Conservation (phyloP, 129 eudicot genomes). For the Artemisia tridentata region DNA sequence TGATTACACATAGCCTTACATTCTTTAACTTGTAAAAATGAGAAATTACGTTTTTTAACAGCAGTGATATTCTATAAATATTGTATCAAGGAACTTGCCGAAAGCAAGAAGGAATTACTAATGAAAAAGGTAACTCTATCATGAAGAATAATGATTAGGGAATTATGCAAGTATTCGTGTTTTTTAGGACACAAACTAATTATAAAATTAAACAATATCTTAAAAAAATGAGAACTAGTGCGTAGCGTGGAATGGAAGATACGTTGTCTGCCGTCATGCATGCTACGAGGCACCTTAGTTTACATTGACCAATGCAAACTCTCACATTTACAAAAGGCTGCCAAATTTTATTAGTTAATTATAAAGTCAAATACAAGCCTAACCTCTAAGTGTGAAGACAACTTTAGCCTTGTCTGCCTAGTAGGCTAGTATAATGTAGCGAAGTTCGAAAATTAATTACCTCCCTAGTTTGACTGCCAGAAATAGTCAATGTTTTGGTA, state of each 20-base stretch:
- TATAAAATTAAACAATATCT: too few species aligned
- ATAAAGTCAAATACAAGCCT: constrained; percentile 17
- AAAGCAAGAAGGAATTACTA: too few species aligned
- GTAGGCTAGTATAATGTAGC: neutral
- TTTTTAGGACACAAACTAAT: too few species aligned
- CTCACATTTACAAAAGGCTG: constrained; percentile 21
- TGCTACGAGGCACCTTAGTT: constrained; percentile 27
- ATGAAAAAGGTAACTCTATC: too few species aligned
- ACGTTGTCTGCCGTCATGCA: constrained; percentile 39
- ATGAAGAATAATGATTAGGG: too few species aligned
- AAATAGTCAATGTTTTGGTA: constrained; percentile 17
- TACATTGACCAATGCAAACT: constrained; percentile 21
- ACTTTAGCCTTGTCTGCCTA: constrained; percentile 25
- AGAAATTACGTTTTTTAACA: too few species aligned
- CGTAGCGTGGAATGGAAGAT: constrained; percentile 38
- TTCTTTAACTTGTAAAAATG: too few species aligned
- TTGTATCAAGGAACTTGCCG: too few species aligned
- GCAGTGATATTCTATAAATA: too few species aligned
- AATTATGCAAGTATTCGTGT: too few species aligned
- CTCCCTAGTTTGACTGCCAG: constrained; percentile 29
- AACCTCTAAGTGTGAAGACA: constrained; percentile 13
- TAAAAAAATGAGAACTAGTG: neutral
- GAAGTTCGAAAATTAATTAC: neutral
- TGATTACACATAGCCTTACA: too few species aligned
- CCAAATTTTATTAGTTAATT: constrained; percentile 8